Percentiles rank a stretch among this genome's conserved stretches.
phyloP scores from a whole-genome alignment of 129 eudicot species.

The Tagetes erecta region DNA sequence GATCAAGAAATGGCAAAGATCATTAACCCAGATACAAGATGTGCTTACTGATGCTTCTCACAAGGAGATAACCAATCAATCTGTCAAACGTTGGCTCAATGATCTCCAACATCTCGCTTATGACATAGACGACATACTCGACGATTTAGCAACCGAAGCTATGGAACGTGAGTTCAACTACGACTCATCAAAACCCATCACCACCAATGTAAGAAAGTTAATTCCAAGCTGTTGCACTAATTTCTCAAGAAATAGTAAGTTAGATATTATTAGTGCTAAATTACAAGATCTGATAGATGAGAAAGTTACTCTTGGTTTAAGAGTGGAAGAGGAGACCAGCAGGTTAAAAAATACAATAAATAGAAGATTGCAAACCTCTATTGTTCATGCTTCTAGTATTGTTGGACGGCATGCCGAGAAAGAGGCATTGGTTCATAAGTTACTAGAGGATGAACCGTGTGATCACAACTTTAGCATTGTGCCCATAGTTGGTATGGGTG shows the following conservation, averaged over 20 bases:
- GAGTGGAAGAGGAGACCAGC: neutral
- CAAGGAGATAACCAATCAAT: neutral
- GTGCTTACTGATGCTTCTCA: conserved; percentile 5
- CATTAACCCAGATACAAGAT: neutral
- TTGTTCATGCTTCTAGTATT: conserved; percentile 31
- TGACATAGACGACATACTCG: conserved; percentile 16
- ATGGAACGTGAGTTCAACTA: neutral
- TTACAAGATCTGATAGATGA: neutral
- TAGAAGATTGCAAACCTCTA: conserved; percentile 25
- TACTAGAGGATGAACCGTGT: conserved; percentile 22
- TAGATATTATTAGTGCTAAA: neutral
- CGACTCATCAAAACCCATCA: neutral
- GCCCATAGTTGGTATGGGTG: conserved; percentile 62
- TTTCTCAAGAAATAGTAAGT: neutral
- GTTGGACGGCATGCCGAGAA: conserved; percentile 49
- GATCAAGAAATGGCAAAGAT: neutral
- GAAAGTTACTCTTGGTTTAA: neutral
- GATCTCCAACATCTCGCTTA: conserved; percentile 8
- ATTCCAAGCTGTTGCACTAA: neutral
- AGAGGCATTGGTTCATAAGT: conserved; percentile 30
- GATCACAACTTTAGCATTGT: conserved; percentile 28
- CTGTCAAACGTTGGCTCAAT: neutral
- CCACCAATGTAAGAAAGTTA: neutral
- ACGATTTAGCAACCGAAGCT: neutral
- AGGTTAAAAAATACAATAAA: neutral